Percentiles rank a stretch among this genome's conserved stretches.
phyloP scores from a whole-genome alignment of 441 rosid genomes.

The Erodium trifolium region DNA sequence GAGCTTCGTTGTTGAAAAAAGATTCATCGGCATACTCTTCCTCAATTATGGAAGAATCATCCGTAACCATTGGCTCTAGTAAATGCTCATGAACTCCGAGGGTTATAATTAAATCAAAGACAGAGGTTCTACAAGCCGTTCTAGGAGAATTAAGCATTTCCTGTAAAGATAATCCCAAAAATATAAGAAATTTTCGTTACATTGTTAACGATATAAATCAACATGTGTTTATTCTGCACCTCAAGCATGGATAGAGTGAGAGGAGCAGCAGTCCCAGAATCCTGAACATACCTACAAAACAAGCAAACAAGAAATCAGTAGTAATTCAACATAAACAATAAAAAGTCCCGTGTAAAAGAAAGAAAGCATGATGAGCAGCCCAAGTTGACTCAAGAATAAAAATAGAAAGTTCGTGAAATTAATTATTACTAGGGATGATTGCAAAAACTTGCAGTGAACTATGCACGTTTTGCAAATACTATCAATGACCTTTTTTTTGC shows the following conservation, averaged over 20 bases:
- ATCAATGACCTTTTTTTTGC: no score
- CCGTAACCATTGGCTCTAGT: constrained; percentile 70
- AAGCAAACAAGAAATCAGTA: constrained; percentile 14
- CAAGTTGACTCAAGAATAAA: background rate
- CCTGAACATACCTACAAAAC: constrained; percentile 84
- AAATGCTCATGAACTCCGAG: constrained; percentile 96
- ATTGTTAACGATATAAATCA: constrained; percentile 15
- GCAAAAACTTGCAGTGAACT: no score
- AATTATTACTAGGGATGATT: background rate
- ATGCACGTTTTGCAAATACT: no score
- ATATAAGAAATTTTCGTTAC: constrained; percentile 22
- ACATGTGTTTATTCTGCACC: constrained; percentile 39
- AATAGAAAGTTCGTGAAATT: background rate
- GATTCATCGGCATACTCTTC: constrained; percentile 74
- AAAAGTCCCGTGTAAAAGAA: constrained; percentile 4
- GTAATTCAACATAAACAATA: background rate
- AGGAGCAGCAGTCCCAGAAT: constrained; percentile 95
- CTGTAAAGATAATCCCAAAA: constrained; percentile 34
- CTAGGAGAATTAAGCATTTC: constrained; percentile 87
- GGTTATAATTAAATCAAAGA: constrained; percentile 90
- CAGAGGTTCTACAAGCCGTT: constrained; percentile 75
- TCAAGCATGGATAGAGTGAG: constrained; percentile 93
- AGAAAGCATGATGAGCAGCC: background rate
- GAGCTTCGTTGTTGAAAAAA: constrained; percentile 49
- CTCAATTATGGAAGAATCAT: constrained; percentile 69